Evolutionary conservation across 352 stramenopile genomes (phyloP), one percentile per base, ranked within the genome.

Genomic region (Globisporangium apiculatum): DNA sequence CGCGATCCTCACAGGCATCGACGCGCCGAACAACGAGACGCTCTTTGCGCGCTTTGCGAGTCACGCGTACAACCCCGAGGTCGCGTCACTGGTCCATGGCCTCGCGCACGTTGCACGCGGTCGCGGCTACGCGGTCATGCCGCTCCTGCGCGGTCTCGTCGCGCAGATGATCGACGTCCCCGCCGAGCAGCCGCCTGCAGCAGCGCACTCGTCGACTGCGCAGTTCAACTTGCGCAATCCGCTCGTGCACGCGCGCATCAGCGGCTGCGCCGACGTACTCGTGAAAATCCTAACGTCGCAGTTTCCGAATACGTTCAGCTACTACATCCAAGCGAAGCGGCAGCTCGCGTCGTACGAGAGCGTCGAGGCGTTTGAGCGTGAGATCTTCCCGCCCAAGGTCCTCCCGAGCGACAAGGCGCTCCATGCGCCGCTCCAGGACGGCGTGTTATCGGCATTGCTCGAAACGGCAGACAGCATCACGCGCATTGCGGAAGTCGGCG

Each of bases 291-390:
- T 89, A 15, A 76, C 75, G 9, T 75, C 86, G 49, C 67, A 87
- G 60, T 87, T 87, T 24, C 81, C 81, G 1, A 89, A 91, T 55
- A 91, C 81, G 18, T 89, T 89, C 55, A 70, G 75, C 15, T 91
- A 87, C 48, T 88, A 76, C 52, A 83, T 85, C 18, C 79, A 89
- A 51, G 73, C 74, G 2, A 83, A 73, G 41, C 62, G 87, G 41
- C 81, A 89, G 51, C 42, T 91, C 8, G 73, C 79, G 12, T 91
- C 81, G 11, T 91, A 83, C 55, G 81, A 91, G 43, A 85, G 68
- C n/a, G 75, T 91, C 1, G 75, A 83, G 24, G 37, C 73, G 0
- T 91, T 87, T 65, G 81, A 91, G 48, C 67, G 69, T 0, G 79
- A 89, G 55, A 64, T 91, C 0, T 89, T 88, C 47, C 77, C 81